These are phyloP conservation scores for Mycena polygramma DNA, from an alignment of 768 basidiomycete genomes.

Conservation along the genomic window DNA sequence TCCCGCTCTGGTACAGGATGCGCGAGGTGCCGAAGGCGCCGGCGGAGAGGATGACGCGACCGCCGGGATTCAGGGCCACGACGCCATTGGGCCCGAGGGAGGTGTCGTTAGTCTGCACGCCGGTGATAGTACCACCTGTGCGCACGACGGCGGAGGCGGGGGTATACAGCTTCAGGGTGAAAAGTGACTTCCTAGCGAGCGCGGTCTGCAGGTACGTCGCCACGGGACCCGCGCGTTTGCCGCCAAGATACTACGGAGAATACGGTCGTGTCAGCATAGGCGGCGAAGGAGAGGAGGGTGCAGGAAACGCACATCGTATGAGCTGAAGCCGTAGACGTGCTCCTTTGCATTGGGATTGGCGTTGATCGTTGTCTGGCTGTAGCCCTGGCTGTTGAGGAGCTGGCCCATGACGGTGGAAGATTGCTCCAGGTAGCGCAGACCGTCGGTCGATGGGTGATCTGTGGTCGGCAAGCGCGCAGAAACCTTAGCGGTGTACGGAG, in stretches of 20 bases:
- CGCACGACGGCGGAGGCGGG: slow-evolving; percentile 67
- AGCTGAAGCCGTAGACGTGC: slow-evolving; percentile 69
- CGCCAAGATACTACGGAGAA: slow-evolving; percentile 52
- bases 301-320: slow-evolving; percentile 50
- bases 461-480: slow-evolving; percentile 67
- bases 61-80: slow-evolving; percentile 64
- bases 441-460: slow-evolving; percentile 71
- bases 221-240: slow-evolving; percentile 68
- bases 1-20: slow-evolving; percentile 71
- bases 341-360: slow-evolving; percentile 68
- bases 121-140: slow-evolving; percentile 66
- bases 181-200: slow-evolving; percentile 59
- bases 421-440: slow-evolving; percentile 69
- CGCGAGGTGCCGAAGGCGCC: slow-evolving; percentile 70
- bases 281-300: background rate
- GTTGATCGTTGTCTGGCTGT: slow-evolving; percentile 67
- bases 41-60: slow-evolving; percentile 72
- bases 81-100: slow-evolving; percentile 68
- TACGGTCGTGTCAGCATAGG: background rate
- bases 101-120: slow-evolving; percentile 73
- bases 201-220: slow-evolving; percentile 74
- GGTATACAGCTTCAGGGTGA: slow-evolving; percentile 63
- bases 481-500: slow-evolving; percentile 63
- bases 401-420: slow-evolving; percentile 57
- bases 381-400: slow-evolving; percentile 64